phyloP scores from a whole-genome alignment of 2,329 filamentous ascomycete species.

The Epichloe gansuensis region DNA sequence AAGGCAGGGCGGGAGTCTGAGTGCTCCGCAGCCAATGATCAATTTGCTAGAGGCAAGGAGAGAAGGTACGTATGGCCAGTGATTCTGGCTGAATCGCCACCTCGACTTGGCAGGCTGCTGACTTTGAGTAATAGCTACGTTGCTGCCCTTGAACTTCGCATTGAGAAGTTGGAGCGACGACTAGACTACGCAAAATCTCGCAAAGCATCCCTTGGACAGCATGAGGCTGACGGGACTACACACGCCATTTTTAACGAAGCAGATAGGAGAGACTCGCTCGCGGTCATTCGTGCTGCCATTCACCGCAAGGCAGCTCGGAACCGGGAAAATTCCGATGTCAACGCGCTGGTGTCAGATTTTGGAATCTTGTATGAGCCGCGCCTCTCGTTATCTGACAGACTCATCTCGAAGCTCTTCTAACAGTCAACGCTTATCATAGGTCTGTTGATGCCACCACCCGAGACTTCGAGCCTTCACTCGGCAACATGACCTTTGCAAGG shows the following conservation, averaged over 20 bases:
- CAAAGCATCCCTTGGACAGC: conserved; percentile 55
- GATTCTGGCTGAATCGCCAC: neutral
- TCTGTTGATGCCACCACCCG: conserved; percentile 89
- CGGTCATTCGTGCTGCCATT: conserved; percentile 48
- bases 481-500: conserved; percentile 83
- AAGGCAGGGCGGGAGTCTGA: conserved; percentile 75
- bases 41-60: conserved; percentile 91
- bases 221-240: conserved; percentile 39
- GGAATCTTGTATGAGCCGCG: conserved; percentile 57
- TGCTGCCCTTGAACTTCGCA: conserved; percentile 79
- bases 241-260: conserved; percentile 18
- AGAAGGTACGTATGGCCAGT: conserved; percentile 47
- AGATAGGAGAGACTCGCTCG: conserved; percentile 51
- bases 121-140: conserved; percentile 52
- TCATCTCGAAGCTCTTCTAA: neutral
- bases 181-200: conserved; percentile 57
- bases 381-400: neutral
- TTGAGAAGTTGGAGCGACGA: conserved; percentile 75
- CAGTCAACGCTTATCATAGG: conserved; percentile 27
- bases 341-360: conserved; percentile 87
- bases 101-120: neutral
- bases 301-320: conserved; percentile 50
- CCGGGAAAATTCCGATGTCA: conserved; percentile 73
- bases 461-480: conserved; percentile 81
- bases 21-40: conserved; percentile 89